Base-by-base conservation (phyloP, 2,329 filamentous ascomycete species). In the Microdochium paspali region DNA sequence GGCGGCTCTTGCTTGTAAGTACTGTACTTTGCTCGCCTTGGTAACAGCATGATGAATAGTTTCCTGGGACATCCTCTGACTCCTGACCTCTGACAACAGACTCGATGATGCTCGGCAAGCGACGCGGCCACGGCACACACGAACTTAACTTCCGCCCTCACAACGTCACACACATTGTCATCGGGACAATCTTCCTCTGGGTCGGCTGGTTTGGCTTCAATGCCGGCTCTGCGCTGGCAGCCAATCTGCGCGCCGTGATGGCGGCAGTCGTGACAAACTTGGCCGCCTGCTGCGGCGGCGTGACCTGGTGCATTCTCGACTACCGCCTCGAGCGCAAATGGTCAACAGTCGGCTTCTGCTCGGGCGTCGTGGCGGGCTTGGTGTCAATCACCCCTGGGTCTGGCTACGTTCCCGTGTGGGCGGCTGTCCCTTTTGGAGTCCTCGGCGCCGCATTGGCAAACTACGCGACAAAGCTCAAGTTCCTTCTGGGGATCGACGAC, bases 161-260 rank as follows among this genome's bases (percentile, higher is more conserved):
- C 71, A 95, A 95, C 58, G 88, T 94, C 44, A 93, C 89, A 3
- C 87, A 94, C 64, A 90, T 95, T 56, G 88, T 95, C 46, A 85
- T 94, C 48, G 90, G 90, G 25, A 95, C 90, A 3, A 88, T 95
- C 44, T 95, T 95, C 69, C 81, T 95, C 15, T 95, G 90, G 89
- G 86, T 95, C 15, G 90, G 90, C 47, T 95, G 89, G 90, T 94
- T 95, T 60, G 90, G 90, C 44, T 95, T 95, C 80, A 95, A 95
- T 58, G 88, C 87, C 45, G 89, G 89, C 53, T 90, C 85, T 15
- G 89, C 88, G 13, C 72, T 93, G 47, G 75, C 82, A 44, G 88
- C 88, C 46, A 94, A 93, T 65, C 66, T 95, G 60, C 84, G 90
- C 44, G 87, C 87, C 42, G 77, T 95, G 57, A 89, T 95, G 83